These are phyloP conservation scores for Naematelia aurantialba DNA, from an alignment of 768 basidiomycete species.

Conservation along the genomic window DNA sequence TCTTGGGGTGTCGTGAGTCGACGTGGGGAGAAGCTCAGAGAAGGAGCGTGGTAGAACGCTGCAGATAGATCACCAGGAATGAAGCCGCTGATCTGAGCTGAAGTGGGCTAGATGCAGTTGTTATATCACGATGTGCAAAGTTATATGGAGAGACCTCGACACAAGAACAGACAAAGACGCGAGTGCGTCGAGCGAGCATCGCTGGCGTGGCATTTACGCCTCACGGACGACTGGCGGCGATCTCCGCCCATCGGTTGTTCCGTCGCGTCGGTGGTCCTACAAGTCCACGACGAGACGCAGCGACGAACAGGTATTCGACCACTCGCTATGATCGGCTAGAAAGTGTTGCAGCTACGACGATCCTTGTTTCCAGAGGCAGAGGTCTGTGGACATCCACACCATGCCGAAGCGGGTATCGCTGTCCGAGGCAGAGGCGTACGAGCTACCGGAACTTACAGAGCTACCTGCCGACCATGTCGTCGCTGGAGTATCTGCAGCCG, in stretches of 20 bases:
- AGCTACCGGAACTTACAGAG: constrained; percentile 25
- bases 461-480: not conserved
- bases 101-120: too few relatives aligned
- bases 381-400: too few relatives aligned
- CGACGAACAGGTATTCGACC: too few relatives aligned
- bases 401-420: constrained; percentile 10
- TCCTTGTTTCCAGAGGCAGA: too few relatives aligned
- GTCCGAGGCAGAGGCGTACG: constrained; percentile 43
- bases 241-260: not conserved
- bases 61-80: too few relatives aligned
- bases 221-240: not conserved
- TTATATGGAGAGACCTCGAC: not conserved
- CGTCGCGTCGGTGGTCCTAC: not conserved
- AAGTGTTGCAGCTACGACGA: too few relatives aligned
- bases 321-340: too few relatives aligned
- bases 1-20: not conserved
- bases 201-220: not conserved
- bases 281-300: too few relatives aligned
- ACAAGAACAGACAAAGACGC: not conserved
- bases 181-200: constrained; percentile 8
- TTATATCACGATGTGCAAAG: not conserved
- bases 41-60: too few relatives aligned
- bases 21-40: not conserved
- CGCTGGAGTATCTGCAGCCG: constrained; percentile 1
- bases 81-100: too few relatives aligned